Percentiles rank a stretch among this genome's conserved stretches.
phyloP scores from a whole-genome alignment of 225 moss, liverwort and hornwort species.

The Polytrichum commune region DNA sequence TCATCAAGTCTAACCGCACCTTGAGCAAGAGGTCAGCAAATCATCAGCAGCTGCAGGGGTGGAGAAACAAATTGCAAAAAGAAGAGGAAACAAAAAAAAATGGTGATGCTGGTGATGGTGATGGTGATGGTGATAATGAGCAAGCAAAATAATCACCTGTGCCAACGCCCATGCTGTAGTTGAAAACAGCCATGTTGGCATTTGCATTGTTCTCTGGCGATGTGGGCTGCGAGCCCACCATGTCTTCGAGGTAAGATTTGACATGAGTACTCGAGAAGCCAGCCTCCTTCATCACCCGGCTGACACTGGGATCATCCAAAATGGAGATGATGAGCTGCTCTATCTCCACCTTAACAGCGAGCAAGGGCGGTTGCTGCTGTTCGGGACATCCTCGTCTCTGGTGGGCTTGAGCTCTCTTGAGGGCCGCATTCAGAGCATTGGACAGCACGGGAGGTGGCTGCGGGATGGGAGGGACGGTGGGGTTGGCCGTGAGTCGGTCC shows the following conservation, averaged over 20 bases:
- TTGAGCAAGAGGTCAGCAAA: too few species aligned
- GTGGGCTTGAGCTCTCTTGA: conserved; percentile 65
- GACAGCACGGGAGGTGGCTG: conserved; percentile 38
- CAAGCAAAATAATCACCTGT: too few species aligned
- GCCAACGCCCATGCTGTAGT: conserved; percentile 2
- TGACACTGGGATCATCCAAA: conserved; percentile 64
- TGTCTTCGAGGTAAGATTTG: conserved; percentile 60
- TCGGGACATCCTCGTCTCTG: conserved; percentile 58
- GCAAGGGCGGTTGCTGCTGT: conserved; percentile 61
- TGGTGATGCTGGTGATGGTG: too few species aligned
- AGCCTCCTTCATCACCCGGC: conserved; percentile 57
- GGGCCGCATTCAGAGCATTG: conserved; percentile 56
- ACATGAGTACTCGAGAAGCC: conserved; percentile 56
- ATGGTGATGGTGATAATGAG: too few species aligned
- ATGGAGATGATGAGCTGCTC: conserved; percentile 64
- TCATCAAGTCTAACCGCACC: too few species aligned
- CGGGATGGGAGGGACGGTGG: conserved; percentile 10
- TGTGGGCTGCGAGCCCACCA: conserved; percentile 20
- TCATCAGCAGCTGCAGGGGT: too few species aligned
- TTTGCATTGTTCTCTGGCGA: background rate
- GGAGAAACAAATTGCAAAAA: too few species aligned
- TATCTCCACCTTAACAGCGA: conserved; percentile 63
- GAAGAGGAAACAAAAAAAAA: too few species aligned
- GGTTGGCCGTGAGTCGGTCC: conserved; percentile 26
- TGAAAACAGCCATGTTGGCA: conserved; percentile 1